Conservation (phyloP, 140 eudicot species). For the Cichorium intybus region DNA sequence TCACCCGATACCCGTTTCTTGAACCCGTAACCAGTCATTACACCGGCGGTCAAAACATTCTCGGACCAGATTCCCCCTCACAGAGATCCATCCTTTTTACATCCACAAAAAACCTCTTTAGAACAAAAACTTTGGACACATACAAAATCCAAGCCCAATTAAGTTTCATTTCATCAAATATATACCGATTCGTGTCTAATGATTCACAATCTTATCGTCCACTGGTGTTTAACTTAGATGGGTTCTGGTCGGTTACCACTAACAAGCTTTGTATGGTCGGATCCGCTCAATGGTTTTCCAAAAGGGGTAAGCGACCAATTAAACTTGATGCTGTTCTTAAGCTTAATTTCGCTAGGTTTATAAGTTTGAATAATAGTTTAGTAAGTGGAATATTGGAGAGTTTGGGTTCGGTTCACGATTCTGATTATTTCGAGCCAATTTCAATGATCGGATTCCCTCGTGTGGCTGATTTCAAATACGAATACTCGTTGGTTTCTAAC, state of each 20-base stretch:
- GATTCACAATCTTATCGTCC: neutral
- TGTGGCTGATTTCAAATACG: constrained; percentile 24
- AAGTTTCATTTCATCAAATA: constrained; percentile 9
- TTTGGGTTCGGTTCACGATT: constrained; percentile 30
- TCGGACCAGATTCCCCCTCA: constrained; percentile 22
- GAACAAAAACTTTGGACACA: constrained; percentile 27
- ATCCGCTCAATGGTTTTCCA: constrained; percentile 38
- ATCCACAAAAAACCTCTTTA: constrained; percentile 25
- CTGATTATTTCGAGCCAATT: constrained; percentile 44
- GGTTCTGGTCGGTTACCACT: constrained; percentile 63
- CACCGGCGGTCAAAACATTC: constrained; percentile 45
- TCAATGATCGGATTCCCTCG: constrained; percentile 35
- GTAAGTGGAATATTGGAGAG: constrained; percentile 55
- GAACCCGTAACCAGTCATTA: constrained; percentile 25
- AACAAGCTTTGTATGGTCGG: constrained; percentile 73
- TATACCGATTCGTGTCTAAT: neutral
- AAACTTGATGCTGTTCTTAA: constrained; percentile 49
- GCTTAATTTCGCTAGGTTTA: constrained; percentile 34
- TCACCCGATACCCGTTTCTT: constrained; percentile 24
- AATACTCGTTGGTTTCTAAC: constrained; percentile 40
- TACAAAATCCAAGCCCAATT: constrained; percentile 50
- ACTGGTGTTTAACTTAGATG: constrained; percentile 37
- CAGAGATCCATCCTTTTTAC: constrained; percentile 18
- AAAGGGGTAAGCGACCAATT: constrained; percentile 21
- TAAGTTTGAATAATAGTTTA: constrained; percentile 32